Conservation (phyloP, 1,139 yeast genomes). For the Debaryomyces fabryi region DNA sequence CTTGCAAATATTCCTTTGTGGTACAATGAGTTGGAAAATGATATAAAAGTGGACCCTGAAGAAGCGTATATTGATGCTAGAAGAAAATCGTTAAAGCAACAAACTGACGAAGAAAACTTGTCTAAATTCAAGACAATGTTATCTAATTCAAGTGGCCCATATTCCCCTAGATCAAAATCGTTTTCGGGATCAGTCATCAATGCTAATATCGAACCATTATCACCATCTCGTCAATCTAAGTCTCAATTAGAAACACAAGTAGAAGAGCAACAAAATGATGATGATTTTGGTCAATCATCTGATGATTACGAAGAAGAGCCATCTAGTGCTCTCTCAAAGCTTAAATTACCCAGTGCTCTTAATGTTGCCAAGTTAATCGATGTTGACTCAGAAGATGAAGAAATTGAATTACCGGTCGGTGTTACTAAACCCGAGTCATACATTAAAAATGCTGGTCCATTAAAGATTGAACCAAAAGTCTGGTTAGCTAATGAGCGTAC, state of each 20-base stretch:
- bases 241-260: background rate
- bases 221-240: slow-evolving; percentile 1
- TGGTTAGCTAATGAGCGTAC: slow-evolving; percentile 99
- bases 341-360: slow-evolving; percentile 33
- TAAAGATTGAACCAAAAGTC: slow-evolving; percentile 94
- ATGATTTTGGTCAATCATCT: slow-evolving; percentile 29
- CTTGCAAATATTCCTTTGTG: slow-evolving; percentile 91
- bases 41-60: slow-evolving; percentile 73
- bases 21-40: slow-evolving; percentile 86
- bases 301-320: slow-evolving; percentile 43
- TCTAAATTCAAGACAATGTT: slow-evolving; percentile 48
- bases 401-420: slow-evolving; percentile 84
- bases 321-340: slow-evolving; percentile 16
- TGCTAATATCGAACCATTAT: slow-evolving; percentile 4
- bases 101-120: slow-evolving; percentile 52
- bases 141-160: slow-evolving; percentile 30
- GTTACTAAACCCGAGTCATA: slow-evolving; percentile 78
- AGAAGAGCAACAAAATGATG: slow-evolving; percentile 1
- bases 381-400: slow-evolving; percentile 85
- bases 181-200: slow-evolving; percentile 42
- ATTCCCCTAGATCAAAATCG: slow-evolving; percentile 43
- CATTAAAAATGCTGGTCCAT: slow-evolving; percentile 87
- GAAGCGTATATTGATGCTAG: slow-evolving; percentile 67
- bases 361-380: slow-evolving; percentile 45
- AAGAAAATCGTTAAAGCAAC: slow-evolving; percentile 40